phyloP scores from a whole-genome alignment of 78 protist genomes.

The Creolimax fragrantissima region DNA sequence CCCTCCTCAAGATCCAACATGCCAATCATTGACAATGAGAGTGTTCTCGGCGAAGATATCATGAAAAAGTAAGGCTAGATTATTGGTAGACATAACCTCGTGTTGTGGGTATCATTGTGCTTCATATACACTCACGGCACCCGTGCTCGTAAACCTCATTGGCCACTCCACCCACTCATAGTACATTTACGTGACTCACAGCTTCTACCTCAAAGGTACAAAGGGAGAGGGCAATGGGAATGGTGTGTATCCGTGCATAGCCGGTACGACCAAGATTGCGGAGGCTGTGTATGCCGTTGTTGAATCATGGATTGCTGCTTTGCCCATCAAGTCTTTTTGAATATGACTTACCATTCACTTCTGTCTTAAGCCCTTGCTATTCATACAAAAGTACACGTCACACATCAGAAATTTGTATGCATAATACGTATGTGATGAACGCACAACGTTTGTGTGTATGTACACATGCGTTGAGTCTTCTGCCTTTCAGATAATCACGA shows the following conservation, averaged over 20 bases:
- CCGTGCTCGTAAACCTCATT: background rate
- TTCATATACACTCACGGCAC: background rate
- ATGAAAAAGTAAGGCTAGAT: background rate
- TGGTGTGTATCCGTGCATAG: background rate
- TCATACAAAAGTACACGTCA: no score
- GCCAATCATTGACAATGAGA: background rate
- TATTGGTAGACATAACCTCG: background rate
- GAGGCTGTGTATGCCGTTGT: background rate
- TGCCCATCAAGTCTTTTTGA: background rate
- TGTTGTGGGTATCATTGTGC: background rate
- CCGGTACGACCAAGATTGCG: background rate
- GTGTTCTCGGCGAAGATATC: background rate
- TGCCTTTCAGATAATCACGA: no score
- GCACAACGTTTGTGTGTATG: no score
- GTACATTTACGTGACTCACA: background rate
- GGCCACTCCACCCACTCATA: background rate
- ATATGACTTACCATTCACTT: no score
- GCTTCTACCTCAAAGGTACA: background rate
- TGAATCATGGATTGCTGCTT: background rate
- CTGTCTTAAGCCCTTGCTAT: no score
- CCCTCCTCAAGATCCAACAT: background rate
- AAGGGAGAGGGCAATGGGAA: background rate
- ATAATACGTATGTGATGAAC: no score
- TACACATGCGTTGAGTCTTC: no score
- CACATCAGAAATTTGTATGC: no score